Base-by-base conservation (phyloP, 345 rosid species). In the Citrus cavaleriei region DNA sequence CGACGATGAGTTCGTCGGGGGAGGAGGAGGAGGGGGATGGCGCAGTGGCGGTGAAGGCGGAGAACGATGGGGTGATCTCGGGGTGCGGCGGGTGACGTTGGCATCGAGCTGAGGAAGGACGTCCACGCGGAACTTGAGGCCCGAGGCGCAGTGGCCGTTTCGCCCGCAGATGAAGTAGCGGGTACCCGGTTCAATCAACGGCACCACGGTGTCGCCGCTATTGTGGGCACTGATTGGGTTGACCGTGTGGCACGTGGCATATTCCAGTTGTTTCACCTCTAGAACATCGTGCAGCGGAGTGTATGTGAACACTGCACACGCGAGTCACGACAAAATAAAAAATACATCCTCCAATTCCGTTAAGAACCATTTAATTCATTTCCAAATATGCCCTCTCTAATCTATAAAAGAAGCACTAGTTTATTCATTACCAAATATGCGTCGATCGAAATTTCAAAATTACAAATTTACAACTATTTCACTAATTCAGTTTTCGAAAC, bases 131-230 rank as follows among this genome's bases (percentile, higher is more conserved):
- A 79, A 67, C 64, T 65, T 79, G 77, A 79, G 81, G 38, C 81
- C 81, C 67, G 40, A 51, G 77, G 77, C 66, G 70, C 81, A 78
- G 77, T 78, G 72, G 32, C 68, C 70, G 4, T 46, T 9, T 13
- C 77, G 55, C 2, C 81, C 77, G 35, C 81, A 78, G 64, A 72
- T 62, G 77, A 78, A 78, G 81, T n/a, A 78, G 30, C 75, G 75
- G 10, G 71, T 32, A 1, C 68, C 54, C 8, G 77, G 57, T 34
- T 38, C 27, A 51, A 51, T 62, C 51, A 74, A 68, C 22, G 16
- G 59, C 2, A 74, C 70, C 78, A 62, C 69, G 24, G 78, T 62
- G n/a, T 62, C 70, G 16, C 70, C 78, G 35, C 40, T 51, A 13
- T 2, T 74, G 59, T 61, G 60, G n/a, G 38, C 72, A 32, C 5